phyloP scores from a whole-genome alignment of 2,329 filamentous ascomycete genomes.

The Botrytis medusae region DNA sequence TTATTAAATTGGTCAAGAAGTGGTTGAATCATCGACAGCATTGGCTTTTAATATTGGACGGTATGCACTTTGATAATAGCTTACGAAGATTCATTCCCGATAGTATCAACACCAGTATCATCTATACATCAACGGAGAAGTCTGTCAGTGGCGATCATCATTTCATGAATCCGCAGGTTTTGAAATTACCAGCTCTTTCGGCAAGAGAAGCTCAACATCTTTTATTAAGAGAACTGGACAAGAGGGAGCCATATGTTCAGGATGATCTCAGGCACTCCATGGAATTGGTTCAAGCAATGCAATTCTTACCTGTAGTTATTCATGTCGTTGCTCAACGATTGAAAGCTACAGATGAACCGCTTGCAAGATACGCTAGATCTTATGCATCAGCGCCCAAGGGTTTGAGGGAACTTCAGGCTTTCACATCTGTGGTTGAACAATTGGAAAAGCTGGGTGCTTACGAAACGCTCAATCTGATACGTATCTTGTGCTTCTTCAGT shows the following conservation, averaged over 20 bases:
- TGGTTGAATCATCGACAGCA: conserved; percentile 63
- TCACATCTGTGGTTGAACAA: conserved; percentile 50
- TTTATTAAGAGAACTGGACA: conserved; percentile 62
- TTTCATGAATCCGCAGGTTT: conserved; percentile 58
- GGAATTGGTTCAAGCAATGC: conserved; percentile 64
- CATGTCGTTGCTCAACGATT: conserved; percentile 64
- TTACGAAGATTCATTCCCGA: conserved; percentile 65
- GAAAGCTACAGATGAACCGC: conserved; percentile 58
- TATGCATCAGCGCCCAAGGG: conserved; percentile 54
- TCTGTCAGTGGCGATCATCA: conserved; percentile 55
- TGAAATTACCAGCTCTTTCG: conserved; percentile 56
- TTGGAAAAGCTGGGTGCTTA: conserved; percentile 47
- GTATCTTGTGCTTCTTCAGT: conserved; percentile 63
- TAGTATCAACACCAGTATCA: conserved; percentile 60
- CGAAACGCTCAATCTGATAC: conserved; percentile 64
- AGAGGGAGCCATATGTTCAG: conserved; percentile 51
- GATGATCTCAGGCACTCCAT: conserved; percentile 57
- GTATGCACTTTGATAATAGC: conserved; percentile 59
- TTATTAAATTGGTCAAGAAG: conserved; percentile 56
- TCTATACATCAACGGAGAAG: conserved; percentile 66
- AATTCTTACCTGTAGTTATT: conserved; percentile 65
- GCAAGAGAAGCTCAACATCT: conserved; percentile 59
- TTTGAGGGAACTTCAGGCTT: conserved; percentile 50
- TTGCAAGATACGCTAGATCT: conserved; percentile 60
- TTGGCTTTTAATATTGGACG: conserved; percentile 69